Conservation (phyloP, 2,329 filamentous ascomycete genomes). For the Venturia oleaginea region DNA sequence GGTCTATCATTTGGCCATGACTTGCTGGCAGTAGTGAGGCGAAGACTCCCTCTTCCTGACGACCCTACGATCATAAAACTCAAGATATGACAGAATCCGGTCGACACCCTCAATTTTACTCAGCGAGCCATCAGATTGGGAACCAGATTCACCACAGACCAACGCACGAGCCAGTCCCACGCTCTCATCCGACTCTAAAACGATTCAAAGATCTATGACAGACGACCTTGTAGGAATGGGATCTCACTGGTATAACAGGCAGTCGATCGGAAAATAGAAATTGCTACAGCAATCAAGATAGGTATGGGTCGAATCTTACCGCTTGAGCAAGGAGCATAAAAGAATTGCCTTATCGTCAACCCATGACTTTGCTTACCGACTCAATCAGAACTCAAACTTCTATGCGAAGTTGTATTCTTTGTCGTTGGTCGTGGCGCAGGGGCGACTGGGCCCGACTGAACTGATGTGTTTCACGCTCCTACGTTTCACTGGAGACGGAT, state of each 20-base stretch:
- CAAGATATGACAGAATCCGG: not conserved
- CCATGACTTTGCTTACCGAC: too few relatives aligned
- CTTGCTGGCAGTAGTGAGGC: not conserved
- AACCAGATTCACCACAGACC: not conserved
- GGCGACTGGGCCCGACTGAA: too few relatives aligned
- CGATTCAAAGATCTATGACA: not conserved
- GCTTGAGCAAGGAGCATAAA: too few relatives aligned
- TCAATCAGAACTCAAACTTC: too few relatives aligned
- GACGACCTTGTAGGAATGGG: not conserved
- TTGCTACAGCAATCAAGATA: too few relatives aligned
- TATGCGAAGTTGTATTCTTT: too few relatives aligned
- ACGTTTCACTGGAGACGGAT: too few relatives aligned
- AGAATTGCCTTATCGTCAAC: too few relatives aligned
- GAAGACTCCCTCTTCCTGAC: not conserved
- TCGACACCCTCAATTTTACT: not conserved
- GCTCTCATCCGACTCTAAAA: not conserved
- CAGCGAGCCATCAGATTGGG: not conserved
- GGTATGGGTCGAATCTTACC: too few relatives aligned
- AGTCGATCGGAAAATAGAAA: too few relatives aligned
- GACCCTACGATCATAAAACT: not conserved
- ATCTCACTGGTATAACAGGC: not conserved
- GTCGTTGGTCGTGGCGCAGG: too few relatives aligned
- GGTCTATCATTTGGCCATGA: not conserved
- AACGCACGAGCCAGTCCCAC: not conserved
- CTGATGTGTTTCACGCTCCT: too few relatives aligned